Evolutionary conservation across 2,329 filamentous ascomycete genomes (phyloP).

Genomic region (Colletotrichum sp.): DNA sequence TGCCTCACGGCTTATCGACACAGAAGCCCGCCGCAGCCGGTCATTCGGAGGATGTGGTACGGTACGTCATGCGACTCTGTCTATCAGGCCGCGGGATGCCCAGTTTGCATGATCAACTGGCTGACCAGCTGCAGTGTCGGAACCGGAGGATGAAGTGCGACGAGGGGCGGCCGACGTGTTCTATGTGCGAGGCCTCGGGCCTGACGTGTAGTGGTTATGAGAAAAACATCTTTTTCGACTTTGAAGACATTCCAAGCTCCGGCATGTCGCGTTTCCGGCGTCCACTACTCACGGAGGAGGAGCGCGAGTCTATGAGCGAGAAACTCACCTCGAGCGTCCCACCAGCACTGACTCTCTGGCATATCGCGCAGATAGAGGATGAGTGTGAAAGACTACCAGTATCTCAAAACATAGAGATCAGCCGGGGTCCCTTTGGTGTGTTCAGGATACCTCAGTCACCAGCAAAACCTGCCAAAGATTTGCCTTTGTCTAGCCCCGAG

Average conservation of each 20-base stretch:
- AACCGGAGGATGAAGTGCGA: constrained; percentile 42
- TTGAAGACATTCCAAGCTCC: not conserved
- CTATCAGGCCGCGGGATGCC: not conserved
- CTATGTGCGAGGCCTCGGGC: constrained; percentile 29
- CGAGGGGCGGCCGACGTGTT: constrained; percentile 35
- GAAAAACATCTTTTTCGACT: constrained; percentile 37
- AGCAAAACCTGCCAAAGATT: not conserved
- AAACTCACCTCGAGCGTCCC: constrained; percentile 30
- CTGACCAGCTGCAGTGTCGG: constrained; percentile 31
- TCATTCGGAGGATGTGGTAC: constrained; percentile 18
- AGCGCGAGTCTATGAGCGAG: constrained; percentile 39
- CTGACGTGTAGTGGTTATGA: constrained; percentile 36
- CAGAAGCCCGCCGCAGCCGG: constrained; percentile 25
- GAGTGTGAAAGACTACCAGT: constrained; percentile 22
- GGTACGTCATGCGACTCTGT: not conserved
- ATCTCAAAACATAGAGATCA: not conserved
- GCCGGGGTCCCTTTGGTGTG: constrained; percentile 14
- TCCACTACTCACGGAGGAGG: constrained; percentile 37
- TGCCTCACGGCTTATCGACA: not conserved
- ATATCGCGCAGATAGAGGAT: constrained; percentile 31
- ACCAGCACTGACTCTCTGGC: constrained; percentile 22
- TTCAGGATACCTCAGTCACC: not conserved
- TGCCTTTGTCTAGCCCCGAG: not conserved
- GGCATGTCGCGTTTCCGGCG: constrained; percentile 37
- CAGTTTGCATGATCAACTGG: not conserved